Conservation (phyloP, 352 stramenopile species). For the Phytophthora capsici region DNA sequence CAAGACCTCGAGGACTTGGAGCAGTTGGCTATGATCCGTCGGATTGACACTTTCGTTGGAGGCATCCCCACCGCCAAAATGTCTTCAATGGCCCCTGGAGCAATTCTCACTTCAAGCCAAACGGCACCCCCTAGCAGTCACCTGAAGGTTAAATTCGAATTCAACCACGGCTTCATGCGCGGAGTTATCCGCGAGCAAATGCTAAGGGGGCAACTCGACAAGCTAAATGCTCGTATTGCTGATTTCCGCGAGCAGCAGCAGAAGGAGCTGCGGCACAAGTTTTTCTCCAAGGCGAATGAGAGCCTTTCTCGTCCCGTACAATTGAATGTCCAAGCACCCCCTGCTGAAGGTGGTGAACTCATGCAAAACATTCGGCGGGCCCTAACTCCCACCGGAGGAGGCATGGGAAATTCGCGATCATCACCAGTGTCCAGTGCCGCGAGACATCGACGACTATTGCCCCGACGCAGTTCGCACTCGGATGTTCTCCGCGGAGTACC, state of each 20-base stretch:
- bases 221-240: slow-evolving; percentile 69
- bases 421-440: slow-evolving; percentile 9
- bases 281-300: slow-evolving; percentile 78
- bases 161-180: slow-evolving; percentile 87
- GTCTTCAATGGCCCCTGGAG: slow-evolving; percentile 7
- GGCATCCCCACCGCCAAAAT: slow-evolving; percentile 51
- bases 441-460: slow-evolving; percentile 1
- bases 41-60: slow-evolving; percentile 80
- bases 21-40: slow-evolving; percentile 77
- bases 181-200: slow-evolving; percentile 85
- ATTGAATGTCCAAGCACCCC: slow-evolving; percentile 33
- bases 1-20: slow-evolving; percentile 80
- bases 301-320: slow-evolving; percentile 52
- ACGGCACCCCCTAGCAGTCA: slow-evolving; percentile 30
- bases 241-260: slow-evolving; percentile 82
- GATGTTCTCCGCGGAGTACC: slow-evolving; percentile 14
- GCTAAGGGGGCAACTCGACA: slow-evolving; percentile 83
- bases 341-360: slow-evolving; percentile 11
- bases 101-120: slow-evolving; percentile 22
- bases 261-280: slow-evolving; percentile 75
- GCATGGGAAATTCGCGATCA: slow-evolving; percentile 22
- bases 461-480: slow-evolving; percentile 38
- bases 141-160: slow-evolving; percentile 86
- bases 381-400: slow-evolving; percentile 42
- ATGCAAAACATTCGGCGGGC: slow-evolving; percentile 30